These are phyloP conservation scores for Telopea speciosissima DNA, from an alignment of 177 flowering plant genomes.

Conservation along the genomic window DNA sequence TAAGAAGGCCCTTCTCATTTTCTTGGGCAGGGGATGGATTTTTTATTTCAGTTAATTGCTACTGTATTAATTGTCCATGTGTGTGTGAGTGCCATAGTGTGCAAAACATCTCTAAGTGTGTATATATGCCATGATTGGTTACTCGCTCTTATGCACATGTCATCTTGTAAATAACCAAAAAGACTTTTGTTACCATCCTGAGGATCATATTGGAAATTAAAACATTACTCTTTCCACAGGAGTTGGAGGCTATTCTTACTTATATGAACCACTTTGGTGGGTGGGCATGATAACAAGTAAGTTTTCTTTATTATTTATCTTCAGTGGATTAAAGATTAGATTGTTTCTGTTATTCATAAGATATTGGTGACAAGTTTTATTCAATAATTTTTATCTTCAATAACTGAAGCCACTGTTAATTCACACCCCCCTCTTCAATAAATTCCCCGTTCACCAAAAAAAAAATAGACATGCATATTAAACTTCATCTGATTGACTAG, in stretches of 20 bases:
- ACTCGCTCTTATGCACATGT: not conserved
- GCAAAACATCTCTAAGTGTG: not conserved
- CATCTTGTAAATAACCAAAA: not conserved
- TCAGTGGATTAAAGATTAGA: not conserved
- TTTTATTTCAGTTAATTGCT: too few species aligned
- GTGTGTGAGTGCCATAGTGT: not conserved
- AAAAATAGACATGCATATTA: not conserved
- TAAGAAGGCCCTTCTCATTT: too few species aligned
- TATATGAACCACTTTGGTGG: constrained; percentile 72
- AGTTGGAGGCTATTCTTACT: constrained; percentile 57
- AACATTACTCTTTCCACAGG: constrained; percentile 29
- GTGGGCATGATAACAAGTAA: constrained; percentile 63
- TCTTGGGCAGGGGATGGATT: too few species aligned
- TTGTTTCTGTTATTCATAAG: not conserved
- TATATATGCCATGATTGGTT: not conserved
- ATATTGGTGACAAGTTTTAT: too few species aligned
- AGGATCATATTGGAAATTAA: not conserved
- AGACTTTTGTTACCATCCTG: not conserved
- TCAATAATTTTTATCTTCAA: too few species aligned
- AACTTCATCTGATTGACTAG: too few species aligned
- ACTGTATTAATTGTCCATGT: not conserved
- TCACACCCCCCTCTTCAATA: too few species aligned
- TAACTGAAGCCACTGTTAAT: too few species aligned
- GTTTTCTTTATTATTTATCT: constrained; percentile 13
- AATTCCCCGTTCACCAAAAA: too few species aligned